Conservation (phyloP, 192 early-diverging fungal species). For the Chytriomyces sp. region DNA sequence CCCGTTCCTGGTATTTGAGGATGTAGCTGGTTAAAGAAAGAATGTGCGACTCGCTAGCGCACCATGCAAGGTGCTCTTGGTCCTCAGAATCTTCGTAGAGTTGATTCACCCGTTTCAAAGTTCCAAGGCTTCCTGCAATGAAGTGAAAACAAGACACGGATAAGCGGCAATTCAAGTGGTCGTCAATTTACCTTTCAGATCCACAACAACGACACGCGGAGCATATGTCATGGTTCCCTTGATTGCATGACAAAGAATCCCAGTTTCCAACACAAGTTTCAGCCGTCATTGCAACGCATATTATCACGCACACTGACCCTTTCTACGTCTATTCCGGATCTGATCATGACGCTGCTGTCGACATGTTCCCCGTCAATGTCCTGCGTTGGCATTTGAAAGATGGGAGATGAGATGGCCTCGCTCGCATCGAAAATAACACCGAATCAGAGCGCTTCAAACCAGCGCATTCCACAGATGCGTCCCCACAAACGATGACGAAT, state of each 20-base stretch:
- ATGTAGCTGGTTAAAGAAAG: neutral
- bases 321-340: constrained; percentile 49
- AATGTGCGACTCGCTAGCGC: neutral
- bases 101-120: constrained; percentile 22
- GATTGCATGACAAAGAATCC: constrained; percentile 47
- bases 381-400: constrained; percentile 42
- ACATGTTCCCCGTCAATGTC: constrained; percentile 56
- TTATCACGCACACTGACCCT: neutral
- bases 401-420: neutral
- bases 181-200: constrained; percentile 67
- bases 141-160: constrained; percentile 16
- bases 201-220: constrained; percentile 81
- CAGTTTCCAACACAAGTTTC: constrained; percentile 36
- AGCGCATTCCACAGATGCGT: constrained; percentile 94
- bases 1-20: constrained; percentile 27
- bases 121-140: constrained; percentile 10
- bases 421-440: neutral
- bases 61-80: constrained; percentile 2
- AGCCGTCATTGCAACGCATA: neutral
- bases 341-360: constrained; percentile 66
- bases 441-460: constrained; percentile 43
- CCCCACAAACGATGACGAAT: constrained; percentile 83
- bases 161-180: constrained; percentile 1
- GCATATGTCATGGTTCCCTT: constrained; percentile 53
- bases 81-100: constrained; percentile 8